Base-by-base conservation (phyloP, 2,329 filamentous ascomycete species). In the Aspergillus eucalypticola region DNA sequence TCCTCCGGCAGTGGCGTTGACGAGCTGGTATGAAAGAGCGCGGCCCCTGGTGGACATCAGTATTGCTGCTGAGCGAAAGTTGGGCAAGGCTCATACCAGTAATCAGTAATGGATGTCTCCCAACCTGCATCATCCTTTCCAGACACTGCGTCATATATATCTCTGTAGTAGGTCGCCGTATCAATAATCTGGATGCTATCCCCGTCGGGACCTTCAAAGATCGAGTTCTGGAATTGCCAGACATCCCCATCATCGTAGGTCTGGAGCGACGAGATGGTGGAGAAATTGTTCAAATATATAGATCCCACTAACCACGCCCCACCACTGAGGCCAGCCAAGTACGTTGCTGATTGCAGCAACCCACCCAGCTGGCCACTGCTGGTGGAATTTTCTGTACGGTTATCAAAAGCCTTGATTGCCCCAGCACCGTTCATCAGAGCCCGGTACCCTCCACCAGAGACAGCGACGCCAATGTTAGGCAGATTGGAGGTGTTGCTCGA, bases 281-380 rank as follows among this genome's bases (percentile, higher is more conserved):
- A 89, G 73, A 91, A 96, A 78, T 96, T 96, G 73, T 88, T 88
- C 67, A 87, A 80, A 62, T 86, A 93, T 8, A 96, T 79, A 57
- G 89, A 91, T n/a, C 91, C 90, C 4, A 96, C 84, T 13, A 96
- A 81, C 92, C 92, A 96, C 53, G 88, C 86, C 54, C 92, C 92
- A 29, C 92, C 92, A 6, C 90, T 94, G 3, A 96, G 81, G 8
- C 91, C 92, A 3, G 91, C 83, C 13, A 96, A 74, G 71, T 96
- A 96, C 0, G 91, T 96, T 0, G 90, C 78, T 2, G 89, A 84
- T 78, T 96, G 92, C 63, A 96, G 79, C 64, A 96, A 77, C 3
- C 92, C 92, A 55, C 92, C 90, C 23, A 96, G 81, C 51, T 92
- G 89, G 3, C 90, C 90, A 3, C 77, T 70, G 6, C 69, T 76